Conservation (phyloP, 805 yeast species). For the Schwanniomyces occidentalis region DNA sequence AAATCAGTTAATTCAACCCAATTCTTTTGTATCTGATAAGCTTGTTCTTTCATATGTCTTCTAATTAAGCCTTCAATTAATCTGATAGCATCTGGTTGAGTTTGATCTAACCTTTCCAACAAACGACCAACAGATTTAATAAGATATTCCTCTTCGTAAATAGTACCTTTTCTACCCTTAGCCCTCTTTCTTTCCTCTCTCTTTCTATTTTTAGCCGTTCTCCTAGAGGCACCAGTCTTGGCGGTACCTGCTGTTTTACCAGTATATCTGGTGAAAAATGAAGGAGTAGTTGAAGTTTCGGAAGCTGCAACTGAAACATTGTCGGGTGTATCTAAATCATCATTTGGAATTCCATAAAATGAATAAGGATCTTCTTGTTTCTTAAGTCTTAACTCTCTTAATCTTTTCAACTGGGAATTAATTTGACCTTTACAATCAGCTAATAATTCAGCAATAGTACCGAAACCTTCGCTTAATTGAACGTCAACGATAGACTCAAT, state of each 20-base stretch:
- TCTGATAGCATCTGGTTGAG: constrained; percentile 70
- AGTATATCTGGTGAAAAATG: constrained; percentile 93
- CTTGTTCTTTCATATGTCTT: constrained; percentile 73
- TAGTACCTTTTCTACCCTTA: constrained; percentile 95
- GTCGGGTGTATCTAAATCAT: constrained; percentile 75
- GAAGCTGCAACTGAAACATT: constrained; percentile 94
- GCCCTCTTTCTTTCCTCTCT: constrained; percentile 96
- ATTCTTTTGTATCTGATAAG: constrained; percentile 71
- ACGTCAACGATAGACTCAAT: constrained; percentile 65
- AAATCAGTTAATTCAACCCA: constrained; percentile 58
- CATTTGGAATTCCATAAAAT: constrained; percentile 66
- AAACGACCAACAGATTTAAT: constrained; percentile 86
- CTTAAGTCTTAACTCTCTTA: constrained; percentile 82
- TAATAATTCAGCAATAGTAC: constrained; percentile 77
- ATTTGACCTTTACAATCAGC: constrained; percentile 93
- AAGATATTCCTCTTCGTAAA: constrained; percentile 94
- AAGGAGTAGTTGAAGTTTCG: constrained; percentile 88
- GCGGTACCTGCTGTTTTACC: constrained; percentile 97
- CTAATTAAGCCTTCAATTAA: constrained; percentile 77
- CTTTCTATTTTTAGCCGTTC: constrained; percentile 87
- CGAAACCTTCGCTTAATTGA: constrained; percentile 84
- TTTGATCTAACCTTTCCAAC: constrained; percentile 73
- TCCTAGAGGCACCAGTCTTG: constrained; percentile 91
- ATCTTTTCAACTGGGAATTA: constrained; percentile 75
- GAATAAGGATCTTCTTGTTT: constrained; percentile 83